Percentiles rank a stretch among this genome's conserved stretches.
These are phyloP conservation scores for Globisporangium apiculatum DNA, from an alignment of 352 stramenopile species.

Conservation along the genomic window DNA sequence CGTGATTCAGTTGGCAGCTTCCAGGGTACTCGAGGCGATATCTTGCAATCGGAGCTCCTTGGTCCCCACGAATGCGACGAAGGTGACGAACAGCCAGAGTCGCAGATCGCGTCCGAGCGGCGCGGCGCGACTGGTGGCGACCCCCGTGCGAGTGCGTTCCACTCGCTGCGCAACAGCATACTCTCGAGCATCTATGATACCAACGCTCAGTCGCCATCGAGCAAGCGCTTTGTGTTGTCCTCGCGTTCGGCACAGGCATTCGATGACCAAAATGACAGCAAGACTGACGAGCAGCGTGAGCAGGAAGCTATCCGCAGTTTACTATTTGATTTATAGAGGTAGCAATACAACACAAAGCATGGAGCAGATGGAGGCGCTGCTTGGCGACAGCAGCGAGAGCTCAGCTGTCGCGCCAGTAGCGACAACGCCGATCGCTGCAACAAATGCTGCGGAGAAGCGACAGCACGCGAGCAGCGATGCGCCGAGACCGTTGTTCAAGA, in stretches of 20 bases:
- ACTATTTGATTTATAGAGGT: conserved; percentile 24
- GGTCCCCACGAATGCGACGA: no score
- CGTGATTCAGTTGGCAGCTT: background rate
- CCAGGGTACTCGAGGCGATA: conserved; percentile 1
- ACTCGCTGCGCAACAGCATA: conserved; percentile 14
- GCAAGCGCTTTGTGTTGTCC: background rate
- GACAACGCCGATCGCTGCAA: background rate
- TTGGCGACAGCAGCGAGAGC: background rate
- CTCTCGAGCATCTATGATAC: conserved; percentile 11
- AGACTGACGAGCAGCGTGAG: conserved; percentile 51
- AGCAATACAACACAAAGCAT: background rate
- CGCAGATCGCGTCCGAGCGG: background rate
- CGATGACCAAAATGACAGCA: conserved; percentile 7
- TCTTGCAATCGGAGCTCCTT: background rate
- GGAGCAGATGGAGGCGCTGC: conserved; percentile 1
- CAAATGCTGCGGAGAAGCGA: background rate
- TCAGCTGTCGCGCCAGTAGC: background rate
- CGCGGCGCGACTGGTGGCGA: background rate
- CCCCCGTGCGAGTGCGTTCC: conserved; percentile 4
- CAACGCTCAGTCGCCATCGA: background rate
- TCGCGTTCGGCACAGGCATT: background rate
- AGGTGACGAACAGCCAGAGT: background rate
- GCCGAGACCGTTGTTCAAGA: conserved; percentile 20
- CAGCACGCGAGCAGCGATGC: conserved; percentile 5
- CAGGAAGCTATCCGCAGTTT: conserved; percentile 50